Evolutionary conservation across 192 early-diverging fungal genomes (phyloP), one percentile per base, ranked within the genome.

Genomic region (Coemansia sp.): DNA sequence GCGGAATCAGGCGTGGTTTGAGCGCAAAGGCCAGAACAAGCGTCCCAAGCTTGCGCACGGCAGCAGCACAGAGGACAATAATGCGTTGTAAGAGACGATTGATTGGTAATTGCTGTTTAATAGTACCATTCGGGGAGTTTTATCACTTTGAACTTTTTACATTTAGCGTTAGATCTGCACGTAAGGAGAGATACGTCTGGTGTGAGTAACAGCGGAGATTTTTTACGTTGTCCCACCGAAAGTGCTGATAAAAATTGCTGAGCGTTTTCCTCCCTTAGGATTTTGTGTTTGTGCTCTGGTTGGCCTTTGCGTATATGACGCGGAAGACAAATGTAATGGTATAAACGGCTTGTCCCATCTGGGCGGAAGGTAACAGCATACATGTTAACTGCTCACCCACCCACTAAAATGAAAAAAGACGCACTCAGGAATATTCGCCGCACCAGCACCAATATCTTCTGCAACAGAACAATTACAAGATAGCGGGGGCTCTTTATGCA

Each of bases 1-100:
- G 65, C 72, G 81, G 39, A 84, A 84, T 65, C 67, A 66, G 52
- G 61, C 64, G 38, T 84, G 81, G 81, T 50, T 76, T 18, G 74
- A 71, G 65, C 76, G 81, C 50, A 84, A 76, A 65, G 76, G 69
- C 42, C 50, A 43, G 10, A 26, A 50, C 32, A 70, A 72, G 53
- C 68, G 72, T 26, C 49, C 54, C 15, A 69, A 63, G 42, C 50
- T 57, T 9, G 8, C 41, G 21, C 52, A 53, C n/a, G n/a, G 4
- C 5, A 37, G 11, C 50, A 61, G 26, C 41, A 43, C 19, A 11
- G 42, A 43, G 11, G 71, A 41, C 23, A 40, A 56, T 16, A 18
- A 50, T 32, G 32, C 32, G 32, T 32, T 32, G 32, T 32, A 38
- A 23, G 56, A 26, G 23, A 23, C 16, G 26, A 18, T 23, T 16